A percentile compares a stretch with the other conserved stretches of the same genome.
phyloP scores from a whole-genome alignment of 179 eudicot species.

The Patellifolia procumbens region DNA sequence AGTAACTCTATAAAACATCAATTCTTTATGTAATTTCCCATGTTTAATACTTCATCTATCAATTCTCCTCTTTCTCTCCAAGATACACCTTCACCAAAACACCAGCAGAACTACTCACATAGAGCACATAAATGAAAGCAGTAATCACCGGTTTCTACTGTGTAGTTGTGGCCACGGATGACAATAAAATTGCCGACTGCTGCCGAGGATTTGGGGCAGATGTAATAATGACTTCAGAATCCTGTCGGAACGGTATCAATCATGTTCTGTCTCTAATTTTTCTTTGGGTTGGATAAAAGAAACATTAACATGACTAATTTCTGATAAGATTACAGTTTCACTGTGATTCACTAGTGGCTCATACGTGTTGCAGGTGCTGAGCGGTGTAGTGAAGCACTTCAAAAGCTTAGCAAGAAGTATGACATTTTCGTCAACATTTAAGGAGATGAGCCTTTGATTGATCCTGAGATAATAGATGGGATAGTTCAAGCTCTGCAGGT shows the following conservation, averaged over 20 bases:
- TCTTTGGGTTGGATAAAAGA: neutral
- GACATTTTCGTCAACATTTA: constrained; percentile 95
- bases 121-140: too few species aligned
- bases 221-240: constrained; percentile 94
- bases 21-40: too few species aligned
- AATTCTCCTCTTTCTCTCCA: too few species aligned
- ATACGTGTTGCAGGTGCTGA: constrained; percentile 68
- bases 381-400: constrained; percentile 92
- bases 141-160: too few species aligned
- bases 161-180: constrained; percentile 98
- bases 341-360: neutral
- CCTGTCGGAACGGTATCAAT: constrained; percentile 76
- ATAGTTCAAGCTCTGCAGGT: constrained; percentile 95
- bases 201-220: constrained; percentile 96
- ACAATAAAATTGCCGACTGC: constrained; percentile 91
- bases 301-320: neutral
- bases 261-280: constrained; percentile 1
- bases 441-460: constrained; percentile 95
- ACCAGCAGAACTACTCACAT: too few species aligned
- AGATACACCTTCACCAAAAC: too few species aligned
- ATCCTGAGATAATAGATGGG: constrained; percentile 94
- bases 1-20: too few species aligned
- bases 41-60: too few species aligned
- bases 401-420: constrained; percentile 75
- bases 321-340: neutral